These are phyloP conservation scores for Polychaeton citri DNA, from an alignment of 2,329 filamentous ascomycete species.

Conservation along the genomic window DNA sequence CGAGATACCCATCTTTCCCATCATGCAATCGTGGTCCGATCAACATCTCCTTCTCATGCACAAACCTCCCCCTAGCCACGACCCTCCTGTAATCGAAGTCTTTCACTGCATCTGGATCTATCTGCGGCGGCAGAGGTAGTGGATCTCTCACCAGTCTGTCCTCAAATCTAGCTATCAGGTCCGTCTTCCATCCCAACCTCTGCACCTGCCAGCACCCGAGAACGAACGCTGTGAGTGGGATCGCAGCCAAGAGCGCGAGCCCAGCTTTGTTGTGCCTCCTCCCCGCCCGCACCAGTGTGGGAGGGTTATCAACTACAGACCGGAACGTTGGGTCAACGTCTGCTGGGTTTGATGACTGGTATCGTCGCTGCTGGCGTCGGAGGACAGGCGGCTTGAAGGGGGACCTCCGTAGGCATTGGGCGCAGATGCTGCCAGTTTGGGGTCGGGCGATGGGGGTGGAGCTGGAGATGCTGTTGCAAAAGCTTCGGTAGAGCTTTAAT, in stretches of 20 bases:
- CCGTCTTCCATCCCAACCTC: conserved; percentile 84
- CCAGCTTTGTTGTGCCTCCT: conserved; percentile 49
- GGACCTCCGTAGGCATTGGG: conserved; percentile 23
- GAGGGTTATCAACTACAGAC: conserved; percentile 77
- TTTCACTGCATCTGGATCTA: conserved; percentile 68
- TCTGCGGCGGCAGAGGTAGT: conserved; percentile 66
- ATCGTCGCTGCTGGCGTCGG: conserved; percentile 17
- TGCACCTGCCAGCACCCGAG: conserved; percentile 94
- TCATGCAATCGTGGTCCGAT: conserved; percentile 82
- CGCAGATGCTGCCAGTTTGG: conserved; percentile 11
- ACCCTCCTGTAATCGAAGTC: conserved; percentile 91
- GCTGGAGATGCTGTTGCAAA: conserved; percentile 2
- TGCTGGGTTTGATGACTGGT: conserved; percentile 40
- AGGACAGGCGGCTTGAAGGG: conserved; percentile 10
- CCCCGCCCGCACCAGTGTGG: conserved; percentile 62
- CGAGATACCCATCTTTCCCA: conserved; percentile 79
- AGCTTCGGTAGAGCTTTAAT: too few relatives aligned
- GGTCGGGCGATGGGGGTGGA: conserved; percentile 3
- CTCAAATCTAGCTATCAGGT: conserved; percentile 80
- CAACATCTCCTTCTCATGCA: conserved; percentile 93
- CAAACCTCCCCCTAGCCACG: conserved; percentile 55
- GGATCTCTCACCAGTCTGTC: conserved; percentile 79
- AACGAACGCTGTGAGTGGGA: conserved; percentile 79
- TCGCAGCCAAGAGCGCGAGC: conserved; percentile 40
- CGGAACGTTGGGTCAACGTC: conserved; percentile 63